Evolutionary conservation across 2,329 filamentous ascomycete genomes (phyloP), one percentile per base, ranked within the genome.

Genomic region (Alternaria rosae): DNA sequence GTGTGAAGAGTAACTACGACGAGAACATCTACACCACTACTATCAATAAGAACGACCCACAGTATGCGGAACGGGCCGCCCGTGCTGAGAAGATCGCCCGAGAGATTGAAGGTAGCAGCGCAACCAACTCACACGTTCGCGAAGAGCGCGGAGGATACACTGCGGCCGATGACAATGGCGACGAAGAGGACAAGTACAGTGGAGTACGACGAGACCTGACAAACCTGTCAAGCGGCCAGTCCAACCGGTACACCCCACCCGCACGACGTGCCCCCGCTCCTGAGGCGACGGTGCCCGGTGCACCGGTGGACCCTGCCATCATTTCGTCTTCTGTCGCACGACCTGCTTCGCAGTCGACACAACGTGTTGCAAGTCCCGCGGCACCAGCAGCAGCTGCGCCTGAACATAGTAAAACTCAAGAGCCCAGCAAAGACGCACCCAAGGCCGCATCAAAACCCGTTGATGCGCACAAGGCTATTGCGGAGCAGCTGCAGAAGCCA

Each of bases 101-200:
- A 62, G 94, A 98, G 79, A 99, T 99, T 70, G 93, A 97, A 79
- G 85, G 87, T 47, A 92, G 89, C 65, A 84, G 85, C 17, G 85
- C 92, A 8, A 86, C 87, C 35, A 97, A 95, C 57, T 83, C 90
- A 5, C 95, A 99, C 75, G 87, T 97, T 60, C 92, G 92, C 4
- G 95, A 98, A 80, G 95, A 99, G 82, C 90, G 94, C 74, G 87
- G 93, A 54, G 83, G 88, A n/a, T 86, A 85, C 12, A 83, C 85
- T 10, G 85, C 87, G 41, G 87, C 91, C 54, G 88, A 89, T 54
- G 89, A 87, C 60, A 90, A 88, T 26, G 80, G 86, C 44, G 92
- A 97, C 67, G 95, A 99, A 80, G 95, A 99, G 82, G 94, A 96
- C 76, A 97, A 95, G 89, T 98, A 98, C 81, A 97, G 94, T 75